phyloP scores from a whole-genome alignment of 1,284 basidiomycete species.

The Malassezia japonica region DNA sequence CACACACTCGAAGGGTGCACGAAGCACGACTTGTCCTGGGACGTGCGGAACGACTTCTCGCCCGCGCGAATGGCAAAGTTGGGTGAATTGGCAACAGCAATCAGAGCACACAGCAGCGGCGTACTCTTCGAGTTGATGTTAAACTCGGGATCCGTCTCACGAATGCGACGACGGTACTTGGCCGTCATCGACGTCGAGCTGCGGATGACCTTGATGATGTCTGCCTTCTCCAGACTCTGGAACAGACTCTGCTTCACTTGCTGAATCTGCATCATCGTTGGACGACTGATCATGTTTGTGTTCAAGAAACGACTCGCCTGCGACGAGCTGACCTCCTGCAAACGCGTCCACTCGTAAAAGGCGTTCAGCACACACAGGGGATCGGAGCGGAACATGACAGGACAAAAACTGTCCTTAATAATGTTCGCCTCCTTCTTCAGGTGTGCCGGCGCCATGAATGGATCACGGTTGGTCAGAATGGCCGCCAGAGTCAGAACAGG shows the following conservation, averaged over 20 bases:
- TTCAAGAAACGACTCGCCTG: slow-evolving; percentile 67
- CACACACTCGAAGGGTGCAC: slow-evolving; percentile 85
- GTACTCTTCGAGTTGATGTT: slow-evolving; percentile 60
- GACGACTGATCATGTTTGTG: slow-evolving; percentile 80
- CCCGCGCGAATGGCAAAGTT: slow-evolving; percentile 80
- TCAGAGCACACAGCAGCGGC: slow-evolving; percentile 73
- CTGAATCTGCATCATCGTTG: slow-evolving; percentile 70
- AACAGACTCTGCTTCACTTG: slow-evolving; percentile 75
- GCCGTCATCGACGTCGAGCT: slow-evolving; percentile 7
- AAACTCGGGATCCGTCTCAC: slow-evolving; percentile 52
- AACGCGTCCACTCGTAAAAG: slow-evolving; percentile 64
- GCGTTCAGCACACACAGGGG: slow-evolving; percentile 70
- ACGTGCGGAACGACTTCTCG: slow-evolving; percentile 65
- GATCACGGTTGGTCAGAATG: slow-evolving; percentile 78
- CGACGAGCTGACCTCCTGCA: slow-evolving; percentile 28
- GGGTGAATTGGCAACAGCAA: slow-evolving; percentile 79
- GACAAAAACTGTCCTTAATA: slow-evolving; percentile 71
- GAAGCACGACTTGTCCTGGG: slow-evolving; percentile 72
- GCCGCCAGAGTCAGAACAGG: slow-evolving; percentile 80
- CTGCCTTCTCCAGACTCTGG: slow-evolving; percentile 63
- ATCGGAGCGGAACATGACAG: slow-evolving; percentile 73
- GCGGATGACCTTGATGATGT: slow-evolving; percentile 34
- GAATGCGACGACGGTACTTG: slow-evolving; percentile 20
- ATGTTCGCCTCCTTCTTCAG: slow-evolving; percentile 53
- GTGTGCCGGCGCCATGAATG: slow-evolving; percentile 68